Percentiles rank a stretch among this genome's conserved stretches.
phyloP scores from a whole-genome alignment of 2,329 filamentous ascomycete species.

The Microascus cirrosus region DNA sequence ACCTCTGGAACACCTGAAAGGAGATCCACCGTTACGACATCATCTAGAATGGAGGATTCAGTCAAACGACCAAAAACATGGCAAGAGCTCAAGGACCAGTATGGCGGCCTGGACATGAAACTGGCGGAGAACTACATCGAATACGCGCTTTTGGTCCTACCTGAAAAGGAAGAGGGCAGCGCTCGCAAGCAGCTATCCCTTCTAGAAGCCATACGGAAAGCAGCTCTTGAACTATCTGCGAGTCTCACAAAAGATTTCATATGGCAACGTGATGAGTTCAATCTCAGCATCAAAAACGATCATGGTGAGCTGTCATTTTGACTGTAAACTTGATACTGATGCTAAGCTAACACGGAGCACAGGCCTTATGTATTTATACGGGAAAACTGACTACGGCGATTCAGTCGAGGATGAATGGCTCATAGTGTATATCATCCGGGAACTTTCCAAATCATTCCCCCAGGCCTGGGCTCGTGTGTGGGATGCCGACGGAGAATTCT shows the following conservation, averaged over 20 bases:
- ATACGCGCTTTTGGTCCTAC: constrained; percentile 67
- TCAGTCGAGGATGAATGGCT: constrained; percentile 97
- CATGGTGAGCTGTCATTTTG: not conserved
- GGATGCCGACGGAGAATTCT: constrained; percentile 89
- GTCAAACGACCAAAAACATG: constrained; percentile 3
- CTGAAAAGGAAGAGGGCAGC: constrained; percentile 27
- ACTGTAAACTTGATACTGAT: not conserved
- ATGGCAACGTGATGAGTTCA: constrained; percentile 81
- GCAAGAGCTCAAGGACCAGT: constrained; percentile 1
- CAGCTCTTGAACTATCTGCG: constrained; percentile 50
- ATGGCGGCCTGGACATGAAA: constrained; percentile 11
- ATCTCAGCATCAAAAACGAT: not conserved
- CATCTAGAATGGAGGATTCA: not conserved
- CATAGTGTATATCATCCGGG: constrained; percentile 77
- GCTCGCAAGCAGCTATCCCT: constrained; percentile 47
- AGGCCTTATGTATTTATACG: constrained; percentile 56
- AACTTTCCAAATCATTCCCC: constrained; percentile 62
- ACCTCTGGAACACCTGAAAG: not conserved
- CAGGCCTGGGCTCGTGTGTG: constrained; percentile 72
- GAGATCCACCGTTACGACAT: not conserved
- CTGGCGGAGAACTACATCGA: constrained; percentile 78
- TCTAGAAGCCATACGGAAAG: constrained; percentile 63
- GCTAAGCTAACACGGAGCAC: not conserved
- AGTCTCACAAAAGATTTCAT: constrained; percentile 74
- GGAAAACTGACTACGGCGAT: constrained; percentile 80